Conservation (phyloP, 2,329 filamentous ascomycete genomes). For the Claviceps sp. region DNA sequence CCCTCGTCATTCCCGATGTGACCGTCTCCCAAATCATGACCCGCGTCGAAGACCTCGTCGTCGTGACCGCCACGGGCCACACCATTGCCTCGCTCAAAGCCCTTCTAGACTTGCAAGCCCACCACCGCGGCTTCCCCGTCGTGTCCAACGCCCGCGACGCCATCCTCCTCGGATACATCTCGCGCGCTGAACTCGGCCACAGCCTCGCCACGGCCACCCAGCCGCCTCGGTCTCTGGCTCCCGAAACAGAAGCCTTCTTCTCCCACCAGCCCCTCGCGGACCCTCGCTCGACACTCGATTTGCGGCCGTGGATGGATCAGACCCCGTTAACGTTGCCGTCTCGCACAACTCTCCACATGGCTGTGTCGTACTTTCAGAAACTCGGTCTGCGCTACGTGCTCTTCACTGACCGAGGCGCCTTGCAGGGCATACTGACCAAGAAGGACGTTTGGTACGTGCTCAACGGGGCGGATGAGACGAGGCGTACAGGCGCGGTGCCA, state of each 20-base stretch:
- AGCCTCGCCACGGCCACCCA: conserved; percentile 48
- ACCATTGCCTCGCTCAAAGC: conserved; percentile 63
- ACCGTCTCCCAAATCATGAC: conserved; percentile 87
- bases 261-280: conserved; percentile 71
- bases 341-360: conserved; percentile 66
- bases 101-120: conserved; percentile 60
- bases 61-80: conserved; percentile 77
- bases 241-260: conserved; percentile 72
- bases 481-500: conserved; percentile 23
- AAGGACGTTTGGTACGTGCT: conserved; percentile 95
- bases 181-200: conserved; percentile 74
- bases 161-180: conserved; percentile 83
- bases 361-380: conserved; percentile 86
- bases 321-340: conserved; percentile 84
- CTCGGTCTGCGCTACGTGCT: conserved; percentile 83
- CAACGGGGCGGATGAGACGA: conserved; percentile 58
- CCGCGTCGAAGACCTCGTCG: conserved; percentile 74
- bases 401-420: conserved; percentile 66
- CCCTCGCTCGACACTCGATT: conserved; percentile 64
- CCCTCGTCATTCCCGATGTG: conserved; percentile 61
- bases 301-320: conserved; percentile 97
- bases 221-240: conserved; percentile 45
- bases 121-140: conserved; percentile 86
- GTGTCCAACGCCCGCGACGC: conserved; percentile 66
- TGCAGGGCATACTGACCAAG: conserved; percentile 84